phyloP scores from a whole-genome alignment of 805 yeast genomes.

The Saccharomycopsis olivae region DNA sequence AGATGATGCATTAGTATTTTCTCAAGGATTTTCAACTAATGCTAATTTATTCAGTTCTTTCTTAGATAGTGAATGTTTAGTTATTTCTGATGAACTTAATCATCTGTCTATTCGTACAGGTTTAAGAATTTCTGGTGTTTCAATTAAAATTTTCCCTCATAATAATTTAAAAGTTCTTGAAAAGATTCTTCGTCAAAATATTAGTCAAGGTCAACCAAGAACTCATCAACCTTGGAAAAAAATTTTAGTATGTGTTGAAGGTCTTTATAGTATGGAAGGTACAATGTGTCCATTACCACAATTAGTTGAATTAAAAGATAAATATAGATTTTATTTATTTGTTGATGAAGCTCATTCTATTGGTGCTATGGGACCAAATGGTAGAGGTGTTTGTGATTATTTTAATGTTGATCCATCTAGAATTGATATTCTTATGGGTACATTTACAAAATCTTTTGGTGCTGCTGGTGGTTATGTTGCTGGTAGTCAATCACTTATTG shows the following conservation, averaged over 20 bases:
- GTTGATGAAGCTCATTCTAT: constrained; percentile 98
- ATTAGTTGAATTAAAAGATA: constrained; percentile 60
- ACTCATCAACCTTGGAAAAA: constrained; percentile 95
- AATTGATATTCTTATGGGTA: constrained; percentile 92
- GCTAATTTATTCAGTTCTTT: constrained; percentile 77
- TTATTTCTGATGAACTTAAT: constrained; percentile 87
- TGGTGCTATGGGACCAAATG: constrained; percentile 95
- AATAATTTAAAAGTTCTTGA: constrained; percentile 81
- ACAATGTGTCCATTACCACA: constrained; percentile 75
- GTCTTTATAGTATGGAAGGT: constrained; percentile 89
- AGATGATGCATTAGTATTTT: constrained; percentile 75
- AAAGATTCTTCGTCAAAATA: constrained; percentile 66
- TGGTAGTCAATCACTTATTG: constrained; percentile 58
- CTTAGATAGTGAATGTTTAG: constrained; percentile 79
- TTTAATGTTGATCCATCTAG: constrained; percentile 67
- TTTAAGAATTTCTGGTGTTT: constrained; percentile 83
- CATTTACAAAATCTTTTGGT: constrained; percentile 94
- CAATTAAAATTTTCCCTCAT: constrained; percentile 85
- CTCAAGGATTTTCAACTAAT: constrained; percentile 96
- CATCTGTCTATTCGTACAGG: constrained; percentile 97
- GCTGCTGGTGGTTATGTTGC: constrained; percentile 98
- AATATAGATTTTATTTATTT: constrained; percentile 81
- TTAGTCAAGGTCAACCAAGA: constrained; percentile 90
- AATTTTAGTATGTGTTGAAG: constrained; percentile 79
- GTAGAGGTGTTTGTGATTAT: constrained; percentile 93